Evolutionary conservation across 2,329 filamentous ascomycete species (phyloP), one percentile per base, ranked within the genome.

Genomic region (Fusarium sp.): DNA sequence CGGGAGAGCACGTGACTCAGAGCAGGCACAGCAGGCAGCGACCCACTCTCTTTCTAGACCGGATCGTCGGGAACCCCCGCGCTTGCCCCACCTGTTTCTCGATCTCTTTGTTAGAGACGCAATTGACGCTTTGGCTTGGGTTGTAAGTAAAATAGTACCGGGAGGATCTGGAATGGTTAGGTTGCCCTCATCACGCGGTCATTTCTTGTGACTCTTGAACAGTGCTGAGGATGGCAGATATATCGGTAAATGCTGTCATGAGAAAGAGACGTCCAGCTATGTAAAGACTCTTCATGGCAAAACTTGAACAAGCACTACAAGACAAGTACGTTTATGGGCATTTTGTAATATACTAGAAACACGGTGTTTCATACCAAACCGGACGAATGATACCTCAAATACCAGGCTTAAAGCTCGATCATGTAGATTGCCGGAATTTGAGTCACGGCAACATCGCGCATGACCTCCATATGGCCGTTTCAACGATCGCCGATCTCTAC

Each of bases 1-100:
- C 80, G 72, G 80, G 80, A 78, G 74, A 80, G 48, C 80, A 81
- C 80, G 80, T 81, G 80, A 79, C 61, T 31, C n/a, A 24, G 35
- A 41, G 9, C 35, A 37, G 24, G 48, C 48, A 52, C 24, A 41
- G 9, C 35, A 37, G 24, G 48, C 48, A 52, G 48, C 48, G 48
- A 52, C 50, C 72, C 63, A 71, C 63, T 61, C 18, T 45, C 41
- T 61, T 18, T 22, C 14, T 6, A 35, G 16, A 33, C 52, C 50
- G 39, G 50, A 64, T 59, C 57, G 54, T 64, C 67, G 64, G 67
- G 58, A 67, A 54, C 57, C 59, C 67, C 76, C 71, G 66, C 57
- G 37, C 41, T 50, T 60, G 39, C 76, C 65, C 72, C 74, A 54
- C 76, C 33, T 27, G 35, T 52, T 65, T 68, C 58, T 31, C 35